phyloP scores from a whole-genome alignment of 768 basidiomycete genomes.

The Boletus bicolor region DNA sequence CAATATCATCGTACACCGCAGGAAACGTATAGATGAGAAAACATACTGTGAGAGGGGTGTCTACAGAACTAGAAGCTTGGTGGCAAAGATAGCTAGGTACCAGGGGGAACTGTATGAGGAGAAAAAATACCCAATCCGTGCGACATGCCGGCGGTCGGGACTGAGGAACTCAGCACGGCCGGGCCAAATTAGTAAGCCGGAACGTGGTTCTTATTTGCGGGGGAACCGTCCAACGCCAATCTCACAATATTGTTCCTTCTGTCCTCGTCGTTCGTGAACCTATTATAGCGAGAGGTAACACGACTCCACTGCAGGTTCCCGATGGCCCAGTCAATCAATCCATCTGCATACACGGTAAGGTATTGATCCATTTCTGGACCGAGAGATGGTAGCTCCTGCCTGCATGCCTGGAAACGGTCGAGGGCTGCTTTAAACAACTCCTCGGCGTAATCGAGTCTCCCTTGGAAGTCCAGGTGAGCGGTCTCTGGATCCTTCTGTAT shows the following conservation, averaged over 20 bases:
- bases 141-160: neutral
- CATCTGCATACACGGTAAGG: conserved; percentile 3
- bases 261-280: conserved; percentile 10
- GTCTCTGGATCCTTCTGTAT: conserved; percentile 3
- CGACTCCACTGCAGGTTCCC: conserved; percentile 13
- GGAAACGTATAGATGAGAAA: neutral
- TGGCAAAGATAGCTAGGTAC: too few species aligned
- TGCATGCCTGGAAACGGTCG: neutral
- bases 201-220: neutral
- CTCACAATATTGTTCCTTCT: conserved; percentile 1
- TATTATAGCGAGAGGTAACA: conserved; percentile 4
- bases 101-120: too few species aligned
- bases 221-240: neutral
- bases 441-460: too few species aligned
- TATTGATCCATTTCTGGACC: conserved; percentile 1
- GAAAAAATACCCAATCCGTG: too few species aligned
- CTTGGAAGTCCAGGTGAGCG: too few species aligned
- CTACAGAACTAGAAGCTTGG: too few species aligned
- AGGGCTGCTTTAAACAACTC: conserved; percentile 9
- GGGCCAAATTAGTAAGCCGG: neutral
- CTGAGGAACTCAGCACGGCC: neutral
- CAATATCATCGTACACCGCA: neutral
- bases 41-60: neutral
- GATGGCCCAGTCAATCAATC: conserved; percentile 3
- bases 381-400: conserved; percentile 6